Evolutionary conservation across 768 basidiomycete genomes (phyloP), one percentile per base, ranked within the genome.

Genomic region (Boletus rex-veris): DNA sequence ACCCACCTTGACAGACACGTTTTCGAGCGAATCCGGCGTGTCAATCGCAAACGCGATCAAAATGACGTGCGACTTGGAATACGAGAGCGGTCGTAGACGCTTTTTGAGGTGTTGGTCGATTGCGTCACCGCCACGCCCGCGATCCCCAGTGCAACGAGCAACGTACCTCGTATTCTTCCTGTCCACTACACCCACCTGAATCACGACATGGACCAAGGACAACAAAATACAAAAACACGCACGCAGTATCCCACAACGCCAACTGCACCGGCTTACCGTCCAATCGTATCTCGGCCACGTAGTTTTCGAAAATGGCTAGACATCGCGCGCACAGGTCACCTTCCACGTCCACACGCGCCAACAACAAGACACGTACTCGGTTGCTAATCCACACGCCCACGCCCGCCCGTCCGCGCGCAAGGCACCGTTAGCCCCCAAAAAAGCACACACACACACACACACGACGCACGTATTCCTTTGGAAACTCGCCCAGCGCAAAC

Each of bases 171-270:
- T 99, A 98, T 75, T 97, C 96, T 77, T 99, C 96, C 76, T 98
- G 95, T 43, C 96, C 95, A 65, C 95, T 97, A 67, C 53, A 3
- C 21, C 3, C 24, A 24, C 7, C 21, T 3, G 21, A 24, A 24
- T 24, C 4, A 24, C 21, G 21, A 24, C 21, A 24, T 24, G 21
- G 4, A 4, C 21, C 1, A 24, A 24, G 4, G 21, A 4, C 3
- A 24, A 24, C 0, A 24, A 24, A 2, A 4, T 2, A 24, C 3
- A 24, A 3, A 45, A 7, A 40, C 26, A 86, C 91, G 73, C 71
- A 97, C 95, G 97, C 97, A 50, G 97, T 98, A 80, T 99, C 97
- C 97, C 97, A 98, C 41, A 98, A 74, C 39, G 97, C 96, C 54
- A 98, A 74, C 71, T 98, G 95, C 16, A 99, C 92, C 36, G 95